Evolutionary conservation across 1,139 yeast species (phyloP).

Genomic region (Sporopachydermia cereana): DNA sequence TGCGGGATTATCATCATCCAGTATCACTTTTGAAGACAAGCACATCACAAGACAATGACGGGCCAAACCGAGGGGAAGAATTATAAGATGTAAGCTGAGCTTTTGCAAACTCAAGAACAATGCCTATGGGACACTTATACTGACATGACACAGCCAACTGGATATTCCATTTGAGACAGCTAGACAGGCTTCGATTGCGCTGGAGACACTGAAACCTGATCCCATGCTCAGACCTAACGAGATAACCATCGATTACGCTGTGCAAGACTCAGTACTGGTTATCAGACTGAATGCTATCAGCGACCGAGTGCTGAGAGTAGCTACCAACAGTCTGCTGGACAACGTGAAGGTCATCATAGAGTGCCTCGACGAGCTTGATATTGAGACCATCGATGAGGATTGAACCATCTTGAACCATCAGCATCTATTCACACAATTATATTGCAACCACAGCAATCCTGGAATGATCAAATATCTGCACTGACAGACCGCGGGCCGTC

Average conservation of each 20-base stretch:
- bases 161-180: conserved; percentile 50
- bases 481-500: too few species aligned
- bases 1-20: too few species aligned
- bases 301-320: conserved; percentile 57
- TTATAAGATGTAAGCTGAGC: too few species aligned
- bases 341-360: conserved; percentile 53
- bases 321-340: conserved; percentile 57
- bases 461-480: too few species aligned
- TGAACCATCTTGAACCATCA: too few species aligned
- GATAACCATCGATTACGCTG: conserved; percentile 10
- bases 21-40: too few species aligned
- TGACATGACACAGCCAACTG: conserved; percentile 31
- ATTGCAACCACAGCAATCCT: too few species aligned
- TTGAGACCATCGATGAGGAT: conserved; percentile 7
- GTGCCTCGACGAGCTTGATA: conserved; percentile 53
- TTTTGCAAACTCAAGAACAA: too few species aligned
- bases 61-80: too few species aligned
- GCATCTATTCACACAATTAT: too few species aligned
- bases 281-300: conserved; percentile 43
- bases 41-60: too few species aligned
- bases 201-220: conserved; percentile 54
- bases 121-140: too few species aligned
- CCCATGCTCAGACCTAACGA: conserved; percentile 41
- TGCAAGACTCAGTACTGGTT: conserved; percentile 18
- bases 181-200: conserved; percentile 54